Percentiles rank a stretch among this genome's conserved stretches.
These are phyloP conservation scores for Lichtheimia ornata DNA, from an alignment of 371 early-diverging fungal species.

Conservation along the genomic window DNA sequence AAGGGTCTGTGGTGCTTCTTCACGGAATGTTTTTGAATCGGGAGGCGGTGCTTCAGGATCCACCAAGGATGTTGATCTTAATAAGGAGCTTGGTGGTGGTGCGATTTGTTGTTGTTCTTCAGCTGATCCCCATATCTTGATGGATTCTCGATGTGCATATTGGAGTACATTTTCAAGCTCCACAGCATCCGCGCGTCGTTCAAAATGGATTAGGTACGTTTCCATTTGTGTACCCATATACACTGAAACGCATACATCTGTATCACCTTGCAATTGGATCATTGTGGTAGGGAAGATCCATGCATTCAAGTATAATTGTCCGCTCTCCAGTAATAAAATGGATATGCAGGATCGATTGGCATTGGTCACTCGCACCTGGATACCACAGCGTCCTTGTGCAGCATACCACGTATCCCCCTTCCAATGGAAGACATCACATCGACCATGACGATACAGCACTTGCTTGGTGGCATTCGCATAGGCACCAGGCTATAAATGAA, in stretches of 20 bases:
- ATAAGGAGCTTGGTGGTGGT: not conserved
- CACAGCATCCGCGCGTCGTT: slow-evolving; percentile 31
- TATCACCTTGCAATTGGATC: slow-evolving; percentile 33
- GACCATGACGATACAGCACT: slow-evolving; percentile 31
- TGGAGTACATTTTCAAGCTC: slow-evolving; percentile 24
- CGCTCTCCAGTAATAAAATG: slow-evolving; percentile 31
- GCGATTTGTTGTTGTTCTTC: not conserved
- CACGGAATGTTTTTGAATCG: slow-evolving; percentile 21
- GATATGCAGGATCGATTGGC: slow-evolving; percentile 40
- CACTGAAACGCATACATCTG: slow-evolving; percentile 41
- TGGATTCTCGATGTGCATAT: slow-evolving; percentile 23
- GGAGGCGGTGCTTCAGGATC: not conserved
- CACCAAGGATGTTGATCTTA: not conserved
- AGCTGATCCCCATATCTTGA: slow-evolving; percentile 4
- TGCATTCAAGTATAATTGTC: slow-evolving; percentile 46
- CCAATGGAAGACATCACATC: slow-evolving; percentile 53
- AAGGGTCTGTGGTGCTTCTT: slow-evolving; percentile 43
- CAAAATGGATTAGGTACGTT: slow-evolving; percentile 45
- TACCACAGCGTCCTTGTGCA: slow-evolving; percentile 35
- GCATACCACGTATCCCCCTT: slow-evolving; percentile 48
- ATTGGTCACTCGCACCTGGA: slow-evolving; percentile 37
- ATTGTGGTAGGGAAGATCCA: slow-evolving; percentile 44
- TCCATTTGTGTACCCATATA: slow-evolving; percentile 39
- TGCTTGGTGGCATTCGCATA: slow-evolving; percentile 28
- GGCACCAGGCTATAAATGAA: slow-evolving; percentile 14